Conservation (phyloP, 495 filamentous ascomycete genomes). For the Neurospora intermedia region DNA sequence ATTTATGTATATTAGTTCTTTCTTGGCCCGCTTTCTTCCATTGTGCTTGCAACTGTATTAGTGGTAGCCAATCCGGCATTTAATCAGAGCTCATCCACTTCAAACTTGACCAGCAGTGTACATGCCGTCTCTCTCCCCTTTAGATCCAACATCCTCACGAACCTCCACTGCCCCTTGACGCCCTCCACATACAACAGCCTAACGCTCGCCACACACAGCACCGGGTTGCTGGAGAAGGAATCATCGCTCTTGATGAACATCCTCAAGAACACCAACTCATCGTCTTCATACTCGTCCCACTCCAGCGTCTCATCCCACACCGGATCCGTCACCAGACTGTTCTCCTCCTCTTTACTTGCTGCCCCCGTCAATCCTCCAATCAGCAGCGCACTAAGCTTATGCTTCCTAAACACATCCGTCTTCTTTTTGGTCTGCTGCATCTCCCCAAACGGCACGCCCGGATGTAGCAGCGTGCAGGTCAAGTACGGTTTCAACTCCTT, state of each 20-base stretch:
- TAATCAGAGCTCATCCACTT: constrained; percentile 22
- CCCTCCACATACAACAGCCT: constrained; percentile 32
- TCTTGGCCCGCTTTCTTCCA: background rate
- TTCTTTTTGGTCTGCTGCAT: constrained; percentile 35
- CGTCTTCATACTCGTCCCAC: constrained; percentile 42
- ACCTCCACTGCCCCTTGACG: constrained; percentile 34
- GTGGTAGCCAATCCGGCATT: no score
- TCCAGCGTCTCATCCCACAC: constrained; percentile 42
- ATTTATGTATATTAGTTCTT: constrained; percentile 48
- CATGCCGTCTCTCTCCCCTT: constrained; percentile 41
- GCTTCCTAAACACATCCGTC: constrained; percentile 37
- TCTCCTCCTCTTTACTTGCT: constrained; percentile 19
- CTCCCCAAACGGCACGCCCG: constrained; percentile 14
- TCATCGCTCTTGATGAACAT: constrained; percentile 45
- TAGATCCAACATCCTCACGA: constrained; percentile 43
- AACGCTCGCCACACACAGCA: constrained; percentile 36
- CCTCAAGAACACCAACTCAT: constrained; percentile 41
- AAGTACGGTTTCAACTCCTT: constrained; percentile 39
- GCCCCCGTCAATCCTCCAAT: constrained; percentile 8
- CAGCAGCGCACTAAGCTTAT: constrained; percentile 33
- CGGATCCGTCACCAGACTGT: constrained; percentile 32
- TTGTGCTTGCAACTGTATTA: no score
- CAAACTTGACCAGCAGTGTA: constrained; percentile 40
- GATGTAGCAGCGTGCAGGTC: constrained; percentile 41
- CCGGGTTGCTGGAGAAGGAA: constrained; percentile 38